Evolutionary conservation across 441 rosid species (phyloP), one percentile per base, ranked within the genome.

Genomic region (Gossypium davidsonii): DNA sequence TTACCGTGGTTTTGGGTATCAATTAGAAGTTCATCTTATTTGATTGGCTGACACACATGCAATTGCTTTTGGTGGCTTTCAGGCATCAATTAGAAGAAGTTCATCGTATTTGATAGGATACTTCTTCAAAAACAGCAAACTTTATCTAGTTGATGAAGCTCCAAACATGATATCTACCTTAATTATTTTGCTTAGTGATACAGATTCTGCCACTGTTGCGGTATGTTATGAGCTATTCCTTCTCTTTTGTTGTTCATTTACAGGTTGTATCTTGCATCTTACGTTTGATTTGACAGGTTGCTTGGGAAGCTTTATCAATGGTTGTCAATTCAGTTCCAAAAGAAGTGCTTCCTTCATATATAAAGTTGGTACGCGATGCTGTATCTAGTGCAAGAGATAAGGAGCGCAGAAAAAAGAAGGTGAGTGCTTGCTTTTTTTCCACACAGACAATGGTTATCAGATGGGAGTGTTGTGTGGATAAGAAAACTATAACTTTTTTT

Each of bases 271-370:
- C 70, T 80, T 37, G 63, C 25, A 69, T 66, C 76, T 80, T 66
- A 83, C 79, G 63, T 69, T 76, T 25, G 66, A 18, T 73, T 68
- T 25, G 66, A 81, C 78, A 96, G 99, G 91, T 82, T 83, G 89
- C 98, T 60, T 96, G 99, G 99, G 98, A 94, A 82, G 98, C 98
- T 65, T 83, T 94, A 78, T 85, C 93, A 42, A 87, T 92, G 82
- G 98, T 96, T 79, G 85, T 92, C 80, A 79, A 87, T 80, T 94
- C 99, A 55, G 94, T 96, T 81, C 98, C 98, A 10, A 94, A 92
- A 79, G 99, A 94, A 82, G 85, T 92, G 59, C 94, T 92, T 79
- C 97, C 98, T 65, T 88, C 98, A 10, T 94, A 90, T 80, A 82
- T 92, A 71, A 96, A 94, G 83, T 80, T 90, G 70, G 96, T 94